Evolutionary conservation across 176 grass and related monocot species (phyloP), one percentile per base, ranked within the genome.

Genomic region (Alloteropsis semialata): DNA sequence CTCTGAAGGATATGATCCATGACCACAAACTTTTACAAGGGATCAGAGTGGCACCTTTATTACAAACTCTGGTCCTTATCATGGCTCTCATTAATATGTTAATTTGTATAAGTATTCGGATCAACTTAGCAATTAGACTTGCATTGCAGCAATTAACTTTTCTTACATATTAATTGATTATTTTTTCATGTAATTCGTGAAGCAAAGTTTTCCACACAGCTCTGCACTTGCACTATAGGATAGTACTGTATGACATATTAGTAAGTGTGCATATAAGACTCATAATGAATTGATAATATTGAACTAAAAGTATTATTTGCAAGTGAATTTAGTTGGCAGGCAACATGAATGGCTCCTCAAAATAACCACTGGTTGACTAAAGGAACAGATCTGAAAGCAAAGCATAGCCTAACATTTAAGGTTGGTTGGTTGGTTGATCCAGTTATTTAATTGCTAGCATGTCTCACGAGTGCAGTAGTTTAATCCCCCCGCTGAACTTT

Each of bases 401-500:
- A 30, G 12, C 7, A 32, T 69, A 75, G 27, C 30, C 10, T 73
- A 43, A 72, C 0, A 69, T 51, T 18, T 29, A 11, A 8, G n/a
- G n/a, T n/a, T n/a, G 68, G 62, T 24, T n/a, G 64, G 6, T 5
- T 55, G 22, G 5, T 46, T 62, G 1, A 43, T 18, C 18, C 36
- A 5, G 6, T 44, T 85, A 76, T 88, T 85, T 71, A 38, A 89
- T 64, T 58, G n/a, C 2, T 41, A 19, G 65, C 56, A 49, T 72
- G 78, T 8, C 22, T 72, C 44, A 56, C 22, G 18, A 78, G 78
- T 17, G 32, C 37, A 57, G 3, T 88, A 66, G 25, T 53, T 81
- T 72, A 39, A 65, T 25, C 72, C 5, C 49, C 21, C 38, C 3
- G 38, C 30, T 65, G 17, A 24, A 65, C 21, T 11, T n/a, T 56